Conservation (phyloP, 805 yeast species). For the Scheffersomyces coipomensis region DNA sequence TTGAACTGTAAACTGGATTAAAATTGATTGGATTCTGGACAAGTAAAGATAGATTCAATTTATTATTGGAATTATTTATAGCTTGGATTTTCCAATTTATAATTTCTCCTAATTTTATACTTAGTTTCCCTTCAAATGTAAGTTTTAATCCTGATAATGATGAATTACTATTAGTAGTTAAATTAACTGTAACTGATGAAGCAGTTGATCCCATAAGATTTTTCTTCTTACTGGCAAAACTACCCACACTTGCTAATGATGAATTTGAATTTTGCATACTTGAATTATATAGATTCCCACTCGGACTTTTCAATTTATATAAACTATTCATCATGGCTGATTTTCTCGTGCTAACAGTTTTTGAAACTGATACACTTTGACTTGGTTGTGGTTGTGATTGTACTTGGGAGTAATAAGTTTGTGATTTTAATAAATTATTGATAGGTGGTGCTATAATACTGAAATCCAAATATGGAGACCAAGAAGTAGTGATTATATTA, state of each 20-base stretch:
- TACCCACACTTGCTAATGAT: not conserved
- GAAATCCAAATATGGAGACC: slow-evolving; percentile 41
- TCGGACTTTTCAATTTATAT: slow-evolving; percentile 14
- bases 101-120: slow-evolving; percentile 57
- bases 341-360: slow-evolving; percentile 12
- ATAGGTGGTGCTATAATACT: slow-evolving; percentile 37
- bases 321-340: slow-evolving; percentile 20
- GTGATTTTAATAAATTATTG: slow-evolving; percentile 32
- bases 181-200: slow-evolving; percentile 30
- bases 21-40: slow-evolving; percentile 25
- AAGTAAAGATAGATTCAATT: slow-evolving; percentile 51
- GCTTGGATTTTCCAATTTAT: slow-evolving; percentile 67
- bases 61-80: slow-evolving; percentile 54
- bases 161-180: slow-evolving; percentile 25
- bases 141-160: slow-evolving; percentile 37
- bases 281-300: not conserved
- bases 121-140: slow-evolving; percentile 61
- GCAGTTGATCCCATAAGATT: not conserved
- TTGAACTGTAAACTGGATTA: slow-evolving; percentile 19
- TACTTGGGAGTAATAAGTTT: slow-evolving; percentile 16
- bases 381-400: slow-evolving; percentile 17
- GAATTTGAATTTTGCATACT: slow-evolving; percentile 3
- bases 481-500: slow-evolving; percentile 29
- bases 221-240: not conserved
- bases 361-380: slow-evolving; percentile 4